Conservation (phyloP, 352 stramenopile species). For the Phytophthora podocarpi region DNA sequence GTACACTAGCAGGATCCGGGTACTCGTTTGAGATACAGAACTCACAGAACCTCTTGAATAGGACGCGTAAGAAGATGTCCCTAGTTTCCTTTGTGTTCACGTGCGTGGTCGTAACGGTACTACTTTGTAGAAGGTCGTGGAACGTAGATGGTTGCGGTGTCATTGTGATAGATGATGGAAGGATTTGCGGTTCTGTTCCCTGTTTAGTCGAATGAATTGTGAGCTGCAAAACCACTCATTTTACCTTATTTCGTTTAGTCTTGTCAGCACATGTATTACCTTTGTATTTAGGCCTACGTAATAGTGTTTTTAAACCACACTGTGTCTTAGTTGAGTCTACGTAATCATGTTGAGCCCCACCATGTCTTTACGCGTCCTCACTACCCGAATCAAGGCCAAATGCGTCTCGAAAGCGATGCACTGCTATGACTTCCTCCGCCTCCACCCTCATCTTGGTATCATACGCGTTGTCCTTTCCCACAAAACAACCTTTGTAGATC, state of each 20-base stretch:
- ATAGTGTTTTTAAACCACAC: not conserved
- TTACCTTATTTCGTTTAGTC: conserved; percentile 1
- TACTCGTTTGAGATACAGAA: too few relatives aligned
- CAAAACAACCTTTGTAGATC: too few relatives aligned
- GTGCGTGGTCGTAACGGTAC: not conserved
- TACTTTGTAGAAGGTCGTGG: conserved; percentile 1
- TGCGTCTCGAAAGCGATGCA: not conserved
- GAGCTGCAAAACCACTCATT: not conserved
- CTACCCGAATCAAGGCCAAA: conserved; percentile 8
- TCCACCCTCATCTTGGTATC: conserved; percentile 1
- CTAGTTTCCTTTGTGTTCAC: conserved; percentile 18
- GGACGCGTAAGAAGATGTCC: conserved; percentile 1
- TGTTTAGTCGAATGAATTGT: conserved; percentile 1
- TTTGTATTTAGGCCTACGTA: not conserved
- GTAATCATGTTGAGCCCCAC: too few relatives aligned
- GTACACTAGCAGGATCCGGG: conserved; percentile 1
- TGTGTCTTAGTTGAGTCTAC: too few relatives aligned
- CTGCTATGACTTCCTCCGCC: not conserved
- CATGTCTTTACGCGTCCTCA: too few relatives aligned
- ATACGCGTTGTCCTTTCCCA: too few relatives aligned
- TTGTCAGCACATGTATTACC: too few relatives aligned
- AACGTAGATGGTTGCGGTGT: too few relatives aligned
- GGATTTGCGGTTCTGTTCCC: not conserved
- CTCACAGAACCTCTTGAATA: conserved; percentile 19
- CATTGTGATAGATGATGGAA: too few relatives aligned